Percentiles rank a stretch among this genome's conserved stretches.
phyloP scores from a whole-genome alignment of 2,329 filamentous ascomycete species.

The Paecilomyces fulvus region DNA sequence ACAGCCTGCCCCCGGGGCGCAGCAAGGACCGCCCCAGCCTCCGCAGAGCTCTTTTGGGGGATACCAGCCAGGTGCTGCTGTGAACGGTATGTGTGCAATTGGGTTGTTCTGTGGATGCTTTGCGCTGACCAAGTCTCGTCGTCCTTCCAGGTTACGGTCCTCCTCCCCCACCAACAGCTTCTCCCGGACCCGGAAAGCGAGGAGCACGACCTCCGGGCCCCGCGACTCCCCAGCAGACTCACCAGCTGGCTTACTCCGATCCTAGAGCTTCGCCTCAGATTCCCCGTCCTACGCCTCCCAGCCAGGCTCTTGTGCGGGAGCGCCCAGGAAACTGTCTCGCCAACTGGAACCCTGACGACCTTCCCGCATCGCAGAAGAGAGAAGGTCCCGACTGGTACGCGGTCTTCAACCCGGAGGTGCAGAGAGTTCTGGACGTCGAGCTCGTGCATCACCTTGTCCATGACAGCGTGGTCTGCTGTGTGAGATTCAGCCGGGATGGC shows the following conservation, averaged over 20 bases:
- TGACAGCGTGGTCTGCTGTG: constrained; percentile 96
- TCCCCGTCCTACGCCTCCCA: constrained; percentile 67
- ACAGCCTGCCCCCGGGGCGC: constrained; percentile 49
- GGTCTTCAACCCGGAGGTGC: constrained; percentile 89
- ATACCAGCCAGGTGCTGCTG: constrained; percentile 55
- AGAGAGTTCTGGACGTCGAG: constrained; percentile 84
- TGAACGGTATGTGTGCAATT: constrained; percentile 49
- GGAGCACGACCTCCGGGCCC: constrained; percentile 59
- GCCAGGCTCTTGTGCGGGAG: constrained; percentile 41
- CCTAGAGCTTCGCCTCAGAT: constrained; percentile 77
- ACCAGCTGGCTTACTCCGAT: constrained; percentile 76
- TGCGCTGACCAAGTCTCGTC: constrained; percentile 42
- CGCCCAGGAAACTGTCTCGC: constrained; percentile 64
- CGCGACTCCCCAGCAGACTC: constrained; percentile 86
- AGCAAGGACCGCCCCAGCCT: constrained; percentile 60
- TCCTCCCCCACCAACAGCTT: constrained; percentile 76
- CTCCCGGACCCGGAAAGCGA: constrained; percentile 73
- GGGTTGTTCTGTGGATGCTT: constrained; percentile 11
- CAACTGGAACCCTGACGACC: constrained; percentile 76
- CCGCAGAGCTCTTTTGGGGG: constrained; percentile 62
- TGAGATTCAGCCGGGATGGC: constrained; percentile 91
- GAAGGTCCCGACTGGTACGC: constrained; percentile 90
- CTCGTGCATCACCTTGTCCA: constrained; percentile 87
- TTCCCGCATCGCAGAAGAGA: constrained; percentile 81
- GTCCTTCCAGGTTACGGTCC: constrained; percentile 58